Percentiles rank a stretch among this genome's conserved stretches.
Evolutionary conservation across 768 basidiomycete genomes (phyloP).

Genomic region (Cyclocybe aegerita): DNA sequence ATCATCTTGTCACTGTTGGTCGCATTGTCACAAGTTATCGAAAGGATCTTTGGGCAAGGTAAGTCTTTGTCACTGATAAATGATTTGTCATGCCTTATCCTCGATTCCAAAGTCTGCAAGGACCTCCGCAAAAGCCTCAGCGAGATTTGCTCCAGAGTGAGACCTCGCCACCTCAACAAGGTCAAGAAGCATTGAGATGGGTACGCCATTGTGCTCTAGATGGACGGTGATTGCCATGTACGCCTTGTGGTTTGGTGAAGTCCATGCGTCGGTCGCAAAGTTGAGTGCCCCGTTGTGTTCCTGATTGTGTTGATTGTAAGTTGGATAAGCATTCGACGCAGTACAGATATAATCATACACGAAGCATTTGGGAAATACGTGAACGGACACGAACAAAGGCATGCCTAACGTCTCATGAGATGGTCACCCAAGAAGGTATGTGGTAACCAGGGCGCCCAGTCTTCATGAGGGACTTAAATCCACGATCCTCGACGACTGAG

Average conservation of each 20-base stretch:
- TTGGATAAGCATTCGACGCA: too few species aligned
- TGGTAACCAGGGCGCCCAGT: constrained; percentile 29
- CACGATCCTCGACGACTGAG: constrained; percentile 27
- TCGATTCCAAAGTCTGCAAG: constrained; percentile 33
- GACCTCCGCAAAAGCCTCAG: constrained; percentile 27
- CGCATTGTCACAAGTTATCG: constrained; percentile 34
- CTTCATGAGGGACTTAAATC: constrained; percentile 30
- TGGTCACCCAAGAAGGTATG: constrained; percentile 28
- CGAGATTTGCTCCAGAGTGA: constrained; percentile 32
- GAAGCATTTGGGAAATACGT: constrained; percentile 25
- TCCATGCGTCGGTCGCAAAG: constrained; percentile 31
- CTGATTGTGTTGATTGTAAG: too few species aligned
- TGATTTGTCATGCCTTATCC: constrained; percentile 26
- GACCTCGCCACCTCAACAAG: constrained; percentile 14
- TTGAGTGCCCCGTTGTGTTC: constrained; percentile 5
- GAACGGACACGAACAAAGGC: constrained; percentile 15
- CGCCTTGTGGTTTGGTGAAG: constrained; percentile 30
- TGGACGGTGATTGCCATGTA: constrained; percentile 30
- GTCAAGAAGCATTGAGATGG: constrained; percentile 28
- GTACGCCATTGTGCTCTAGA: constrained; percentile 26
- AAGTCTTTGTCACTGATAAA: not conserved
- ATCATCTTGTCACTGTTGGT: constrained; percentile 33
- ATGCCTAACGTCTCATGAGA: constrained; percentile 22
- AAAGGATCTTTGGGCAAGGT: constrained; percentile 25
- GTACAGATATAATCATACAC: too few species aligned